These are phyloP conservation scores for Fusarium sp. DNA, from an alignment of 2,329 filamentous ascomycete species.

Conservation along the genomic window DNA sequence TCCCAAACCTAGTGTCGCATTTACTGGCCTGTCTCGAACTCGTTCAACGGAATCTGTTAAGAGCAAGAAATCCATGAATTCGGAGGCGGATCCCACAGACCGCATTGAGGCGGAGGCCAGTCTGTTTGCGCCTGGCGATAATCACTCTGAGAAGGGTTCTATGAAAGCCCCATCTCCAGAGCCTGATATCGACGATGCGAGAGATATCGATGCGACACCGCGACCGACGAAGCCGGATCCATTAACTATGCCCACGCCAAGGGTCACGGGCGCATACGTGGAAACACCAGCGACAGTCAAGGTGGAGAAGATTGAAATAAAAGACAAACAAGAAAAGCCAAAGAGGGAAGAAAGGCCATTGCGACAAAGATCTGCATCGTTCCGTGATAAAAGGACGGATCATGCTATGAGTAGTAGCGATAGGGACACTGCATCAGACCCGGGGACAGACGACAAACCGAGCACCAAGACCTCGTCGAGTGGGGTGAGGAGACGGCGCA, in stretches of 20 bases:
- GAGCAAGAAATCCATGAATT: slow-evolving; percentile 60
- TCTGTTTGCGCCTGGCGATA: slow-evolving; percentile 65
- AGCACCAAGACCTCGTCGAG: slow-evolving; percentile 36
- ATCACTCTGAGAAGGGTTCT: slow-evolving; percentile 66
- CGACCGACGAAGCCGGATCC: slow-evolving; percentile 57
- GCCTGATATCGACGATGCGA: slow-evolving; percentile 47
- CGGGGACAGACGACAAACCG: slow-evolving; percentile 43
- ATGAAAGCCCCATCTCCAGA: slow-evolving; percentile 59
- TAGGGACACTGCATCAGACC: slow-evolving; percentile 49
- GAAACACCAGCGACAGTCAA: slow-evolving; percentile 64
- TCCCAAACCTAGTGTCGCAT: slow-evolving; percentile 58
- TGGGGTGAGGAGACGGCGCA: slow-evolving; percentile 44
- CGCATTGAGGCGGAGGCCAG: slow-evolving; percentile 67
- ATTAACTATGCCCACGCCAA: slow-evolving; percentile 62
- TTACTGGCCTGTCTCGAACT: slow-evolving; percentile 56
- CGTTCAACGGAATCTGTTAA: slow-evolving; percentile 59
- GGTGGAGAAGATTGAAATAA: slow-evolving; percentile 47
- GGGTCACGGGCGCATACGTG: slow-evolving; percentile 65
- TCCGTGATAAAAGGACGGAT: slow-evolving; percentile 43
- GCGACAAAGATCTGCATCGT: slow-evolving; percentile 32
- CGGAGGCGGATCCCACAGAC: slow-evolving; percentile 65
- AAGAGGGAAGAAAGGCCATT: slow-evolving; percentile 20
- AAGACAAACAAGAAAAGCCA: slow-evolving; percentile 31
- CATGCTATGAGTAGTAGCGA: slow-evolving; percentile 34
- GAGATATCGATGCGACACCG: slow-evolving; percentile 58